These are phyloP conservation scores for Neohortaea acidophila DNA, from an alignment of 495 filamentous ascomycete species.

Conservation along the genomic window DNA sequence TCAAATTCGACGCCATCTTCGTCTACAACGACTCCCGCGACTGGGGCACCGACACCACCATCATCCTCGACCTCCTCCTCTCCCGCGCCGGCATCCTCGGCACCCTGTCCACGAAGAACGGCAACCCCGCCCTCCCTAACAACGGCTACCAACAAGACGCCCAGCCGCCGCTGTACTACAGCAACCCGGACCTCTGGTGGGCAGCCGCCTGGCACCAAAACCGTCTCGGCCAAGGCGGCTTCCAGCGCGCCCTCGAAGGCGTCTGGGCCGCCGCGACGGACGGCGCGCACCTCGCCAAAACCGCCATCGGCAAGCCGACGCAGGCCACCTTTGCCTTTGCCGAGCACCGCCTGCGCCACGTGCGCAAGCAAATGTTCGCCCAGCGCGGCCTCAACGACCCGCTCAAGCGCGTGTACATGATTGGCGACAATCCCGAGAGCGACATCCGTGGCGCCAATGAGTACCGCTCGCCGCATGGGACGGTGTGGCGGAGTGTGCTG, in stretches of 20 bases:
- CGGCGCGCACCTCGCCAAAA: slow-evolving; percentile 45
- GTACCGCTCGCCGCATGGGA: slow-evolving; percentile 48
- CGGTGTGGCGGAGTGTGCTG: slow-evolving; percentile 63
- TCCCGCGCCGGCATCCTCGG: slow-evolving; percentile 61
- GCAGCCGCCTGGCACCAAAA: slow-evolving; percentile 68
- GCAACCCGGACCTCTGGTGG: slow-evolving; percentile 84
- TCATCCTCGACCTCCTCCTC: slow-evolving; percentile 67
- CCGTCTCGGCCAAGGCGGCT: slow-evolving; percentile 83
- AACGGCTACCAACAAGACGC: slow-evolving; percentile 59
- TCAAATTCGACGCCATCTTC: slow-evolving; percentile 73
- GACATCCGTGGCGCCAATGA: slow-evolving; percentile 85
- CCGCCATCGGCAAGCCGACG: slow-evolving; percentile 72
- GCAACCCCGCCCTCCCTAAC: slow-evolving; percentile 43
- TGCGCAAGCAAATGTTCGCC: slow-evolving; percentile 33
- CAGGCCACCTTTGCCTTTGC: slow-evolving; percentile 67
- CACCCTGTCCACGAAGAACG: slow-evolving; percentile 51
- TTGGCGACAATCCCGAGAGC: slow-evolving; percentile 91
- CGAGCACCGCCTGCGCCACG: slow-evolving; percentile 49
- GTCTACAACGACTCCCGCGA: slow-evolving; percentile 86
- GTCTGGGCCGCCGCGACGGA: slow-evolving; percentile 58
- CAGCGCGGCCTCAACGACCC: slow-evolving; percentile 24
- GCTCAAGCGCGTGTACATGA: slow-evolving; percentile 71
- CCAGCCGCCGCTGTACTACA: slow-evolving; percentile 73
- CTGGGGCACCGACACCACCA: slow-evolving; percentile 76
- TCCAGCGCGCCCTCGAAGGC: slow-evolving; percentile 65